phyloP scores from a whole-genome alignment of 202 grass and related monocot genomes.

The Zizania palustris region DNA sequence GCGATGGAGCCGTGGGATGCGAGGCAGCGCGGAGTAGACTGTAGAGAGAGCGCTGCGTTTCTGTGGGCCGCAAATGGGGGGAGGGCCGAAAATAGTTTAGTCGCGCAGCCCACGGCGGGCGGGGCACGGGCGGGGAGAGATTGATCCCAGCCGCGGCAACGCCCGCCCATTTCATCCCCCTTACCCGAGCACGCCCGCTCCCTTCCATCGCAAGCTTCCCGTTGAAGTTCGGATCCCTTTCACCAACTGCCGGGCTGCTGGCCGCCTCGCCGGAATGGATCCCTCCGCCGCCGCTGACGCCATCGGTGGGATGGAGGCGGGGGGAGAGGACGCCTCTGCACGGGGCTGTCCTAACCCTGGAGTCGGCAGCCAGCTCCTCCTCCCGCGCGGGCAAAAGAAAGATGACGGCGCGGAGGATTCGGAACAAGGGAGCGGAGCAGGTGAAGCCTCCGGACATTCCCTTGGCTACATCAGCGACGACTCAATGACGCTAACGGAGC shows the following conservation, averaged over 20 bases:
- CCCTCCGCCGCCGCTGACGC: not conserved
- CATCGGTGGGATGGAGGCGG: not conserved
- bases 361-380: conserved; percentile 8
- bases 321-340: not conserved
- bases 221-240: not conserved
- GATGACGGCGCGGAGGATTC: not conserved
- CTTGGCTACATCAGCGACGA: not conserved
- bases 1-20: too few species aligned
- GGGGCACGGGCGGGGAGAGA: not conserved
- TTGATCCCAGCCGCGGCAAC: conserved; percentile 9
- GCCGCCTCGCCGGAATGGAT: not conserved
- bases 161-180: conserved; percentile 7
- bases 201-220: not conserved
- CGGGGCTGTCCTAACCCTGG: not conserved
- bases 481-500: not conserved
- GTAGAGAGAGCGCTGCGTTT: too few species aligned
- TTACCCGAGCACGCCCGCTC: not conserved
- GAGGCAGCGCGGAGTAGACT: too few species aligned
- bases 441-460: not conserved
- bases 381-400: not conserved
- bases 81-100: not conserved
- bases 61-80: not conserved
- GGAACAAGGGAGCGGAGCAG: not conserved
- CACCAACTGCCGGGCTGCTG: not conserved
- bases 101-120: not conserved